A percentile compares a stretch with the other conserved stretches of the same genome.
phyloP scores from a whole-genome alignment of 2,329 filamentous ascomycete species.

The Exophiala viscosa region DNA sequence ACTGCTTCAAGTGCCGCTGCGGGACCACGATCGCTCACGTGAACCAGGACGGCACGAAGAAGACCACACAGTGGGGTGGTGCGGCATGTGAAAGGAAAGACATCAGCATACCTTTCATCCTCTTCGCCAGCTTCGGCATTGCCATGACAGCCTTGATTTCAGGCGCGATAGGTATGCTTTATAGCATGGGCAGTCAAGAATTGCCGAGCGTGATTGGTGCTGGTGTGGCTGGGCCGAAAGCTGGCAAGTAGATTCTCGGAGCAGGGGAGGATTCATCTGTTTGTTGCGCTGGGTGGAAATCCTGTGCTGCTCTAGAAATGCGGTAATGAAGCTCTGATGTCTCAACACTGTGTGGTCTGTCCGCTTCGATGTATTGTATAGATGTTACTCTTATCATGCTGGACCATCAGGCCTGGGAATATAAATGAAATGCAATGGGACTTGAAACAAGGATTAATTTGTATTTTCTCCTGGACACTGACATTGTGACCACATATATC shows the following conservation, averaged over 20 bases:
- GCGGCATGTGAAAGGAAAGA: constrained; percentile 87
- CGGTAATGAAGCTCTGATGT: no score
- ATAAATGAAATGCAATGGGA: no score
- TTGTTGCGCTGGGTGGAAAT: no score
- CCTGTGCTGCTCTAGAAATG: no score
- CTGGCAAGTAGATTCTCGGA: constrained; percentile 37
- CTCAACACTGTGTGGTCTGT: no score
- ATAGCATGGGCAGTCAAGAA: constrained; percentile 78
- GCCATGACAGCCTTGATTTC: constrained; percentile 64
- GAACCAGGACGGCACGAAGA: constrained; percentile 50
- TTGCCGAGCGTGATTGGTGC: constrained; percentile 94
- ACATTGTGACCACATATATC: no score
- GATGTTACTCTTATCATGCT: no score
- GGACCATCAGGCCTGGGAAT: no score
- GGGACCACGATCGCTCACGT: constrained; percentile 51
- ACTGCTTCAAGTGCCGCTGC: constrained; percentile 80
- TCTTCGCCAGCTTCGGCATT: constrained; percentile 73
- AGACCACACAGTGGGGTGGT: constrained; percentile 76
- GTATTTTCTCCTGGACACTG: no score
- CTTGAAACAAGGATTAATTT: no score
- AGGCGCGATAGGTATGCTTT: constrained; percentile 73
- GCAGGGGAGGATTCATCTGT: no score
- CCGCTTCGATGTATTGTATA: no score
- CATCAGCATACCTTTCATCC: constrained; percentile 81
- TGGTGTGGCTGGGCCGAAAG: constrained; percentile 70